These are phyloP conservation scores for Saitozyma podzolica DNA, from an alignment of 768 basidiomycete genomes.

Conservation along the genomic window DNA sequence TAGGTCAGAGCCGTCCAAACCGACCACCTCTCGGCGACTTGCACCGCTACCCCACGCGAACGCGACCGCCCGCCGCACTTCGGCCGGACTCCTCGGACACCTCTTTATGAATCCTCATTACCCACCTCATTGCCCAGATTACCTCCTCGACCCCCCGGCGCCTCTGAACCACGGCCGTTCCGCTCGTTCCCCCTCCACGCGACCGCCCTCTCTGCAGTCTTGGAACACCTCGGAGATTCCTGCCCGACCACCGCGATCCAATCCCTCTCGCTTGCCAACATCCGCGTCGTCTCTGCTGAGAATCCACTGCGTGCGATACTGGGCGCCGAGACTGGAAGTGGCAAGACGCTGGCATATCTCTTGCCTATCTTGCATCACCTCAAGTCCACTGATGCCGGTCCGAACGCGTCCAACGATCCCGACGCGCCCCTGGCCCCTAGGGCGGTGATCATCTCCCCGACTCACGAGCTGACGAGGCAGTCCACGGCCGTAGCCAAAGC, in stretches of 20 bases:
- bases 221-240: slow-evolving; percentile 61
- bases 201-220: slow-evolving; percentile 63
- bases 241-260: slow-evolving; percentile 70
- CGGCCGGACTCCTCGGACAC: background rate
- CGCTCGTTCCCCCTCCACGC: slow-evolving; percentile 69
- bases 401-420: slow-evolving; percentile 11
- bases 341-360: slow-evolving; percentile 87
- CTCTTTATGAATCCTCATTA: background rate
- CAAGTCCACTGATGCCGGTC: slow-evolving; percentile 68
- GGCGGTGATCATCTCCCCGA: slow-evolving; percentile 78
- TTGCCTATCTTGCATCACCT: slow-evolving; percentile 77
- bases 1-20: slow-evolving; percentile 3
- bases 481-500: slow-evolving; percentile 71
- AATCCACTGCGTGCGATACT: slow-evolving; percentile 57
- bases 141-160: slow-evolving; percentile 5
- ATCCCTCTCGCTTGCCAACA: slow-evolving; percentile 19
- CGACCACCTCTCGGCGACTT: slow-evolving; percentile 10
- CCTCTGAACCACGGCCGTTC: slow-evolving; percentile 54
- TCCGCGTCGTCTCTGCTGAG: slow-evolving; percentile 47
- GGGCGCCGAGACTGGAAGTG: slow-evolving; percentile 86
- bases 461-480: slow-evolving; percentile 84
- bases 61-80: background rate
- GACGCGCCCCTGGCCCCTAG: slow-evolving; percentile 64
- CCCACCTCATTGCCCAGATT: slow-evolving; percentile 18
- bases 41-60: slow-evolving; percentile 1